A percentile compares a stretch with the other conserved stretches of the same genome.
These are phyloP conservation scores for Hypsizygus ulmarius DNA, from an alignment of 1,284 basidiomycete species.

Conservation along the genomic window DNA sequence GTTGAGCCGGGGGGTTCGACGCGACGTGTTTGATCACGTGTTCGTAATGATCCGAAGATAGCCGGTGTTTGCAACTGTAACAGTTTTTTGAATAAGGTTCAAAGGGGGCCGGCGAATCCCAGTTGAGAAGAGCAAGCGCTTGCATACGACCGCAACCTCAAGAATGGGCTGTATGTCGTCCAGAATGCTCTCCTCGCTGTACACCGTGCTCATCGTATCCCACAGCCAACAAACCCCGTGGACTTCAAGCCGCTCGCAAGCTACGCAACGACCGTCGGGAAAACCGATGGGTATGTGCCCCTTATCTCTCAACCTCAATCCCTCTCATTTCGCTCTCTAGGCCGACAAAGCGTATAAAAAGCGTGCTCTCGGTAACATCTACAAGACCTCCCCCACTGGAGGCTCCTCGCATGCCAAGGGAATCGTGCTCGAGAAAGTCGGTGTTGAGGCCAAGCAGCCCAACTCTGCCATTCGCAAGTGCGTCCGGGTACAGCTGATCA, in stretches of 20 bases:
- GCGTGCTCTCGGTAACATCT: slow-evolving; percentile 98
- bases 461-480: slow-evolving; percentile 99
- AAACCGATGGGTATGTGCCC: slow-evolving; percentile 90
- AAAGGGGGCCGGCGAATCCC: slow-evolving; percentile 23
- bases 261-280: slow-evolving; percentile 92
- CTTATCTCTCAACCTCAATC: slow-evolving; percentile 6
- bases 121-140: slow-evolving; percentile 12
- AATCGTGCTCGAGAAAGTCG: slow-evolving; percentile 99
- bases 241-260: slow-evolving; percentile 99
- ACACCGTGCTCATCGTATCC: slow-evolving; percentile 16
- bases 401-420: slow-evolving; percentile 99
- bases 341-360: slow-evolving; percentile 99
- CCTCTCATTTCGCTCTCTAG: slow-evolving; percentile 39
- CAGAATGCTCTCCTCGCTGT: slow-evolving; percentile 10
- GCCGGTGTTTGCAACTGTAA: slow-evolving; percentile 23
- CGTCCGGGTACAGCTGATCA: slow-evolving; percentile 99
- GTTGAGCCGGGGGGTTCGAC: background rate
- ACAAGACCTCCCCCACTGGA: slow-evolving; percentile 99
- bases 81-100: slow-evolving; percentile 43
- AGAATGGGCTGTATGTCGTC: slow-evolving; percentile 79
- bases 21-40: slow-evolving; percentile 12
- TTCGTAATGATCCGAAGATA: slow-evolving; percentile 6
- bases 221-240: slow-evolving; percentile 95
- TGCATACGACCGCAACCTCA: slow-evolving; percentile 48
- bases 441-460: slow-evolving; percentile 94